Evolutionary conservation across 2,329 filamentous ascomycete species (phyloP).

Genomic region (Zymoseptoria ardabiliae): DNA sequence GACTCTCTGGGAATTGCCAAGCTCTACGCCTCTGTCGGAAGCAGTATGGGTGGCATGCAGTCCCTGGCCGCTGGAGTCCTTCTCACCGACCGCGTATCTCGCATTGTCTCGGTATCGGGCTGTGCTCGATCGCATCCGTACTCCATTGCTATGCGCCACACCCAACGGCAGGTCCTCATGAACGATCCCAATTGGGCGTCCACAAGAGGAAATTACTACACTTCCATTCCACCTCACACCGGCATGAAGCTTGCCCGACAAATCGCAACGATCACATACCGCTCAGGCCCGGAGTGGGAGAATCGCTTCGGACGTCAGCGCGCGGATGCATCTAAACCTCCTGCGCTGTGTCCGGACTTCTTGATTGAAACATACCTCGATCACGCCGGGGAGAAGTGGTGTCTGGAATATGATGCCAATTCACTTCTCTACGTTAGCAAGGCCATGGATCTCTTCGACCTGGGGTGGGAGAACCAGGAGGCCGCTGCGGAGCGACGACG

Average conservation of each 20-base stretch:
- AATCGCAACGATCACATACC: conserved; percentile 95
- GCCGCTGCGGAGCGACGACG: conserved; percentile 56
- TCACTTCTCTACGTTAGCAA: conserved; percentile 94
- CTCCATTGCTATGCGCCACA: conserved; percentile 97
- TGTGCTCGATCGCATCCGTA: conserved; percentile 94
- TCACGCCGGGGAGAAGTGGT: conserved; percentile 97
- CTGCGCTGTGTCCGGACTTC: conserved; percentile 93
- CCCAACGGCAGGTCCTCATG: conserved; percentile 95
- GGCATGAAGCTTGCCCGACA: conserved; percentile 98
- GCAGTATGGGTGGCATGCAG: conserved; percentile 98
- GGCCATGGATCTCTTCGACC: conserved; percentile 96
- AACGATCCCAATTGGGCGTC: conserved; percentile 87
- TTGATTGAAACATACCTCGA: conserved; percentile 97
- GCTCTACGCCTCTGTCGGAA: conserved; percentile 86
- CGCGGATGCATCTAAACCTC: conserved; percentile 77
- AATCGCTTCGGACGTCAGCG: conserved; percentile 81
- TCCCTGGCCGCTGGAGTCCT: conserved; percentile 79
- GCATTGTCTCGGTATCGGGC: conserved; percentile 82
- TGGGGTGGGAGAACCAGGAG: conserved; percentile 64
- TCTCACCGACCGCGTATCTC: conserved; percentile 72
- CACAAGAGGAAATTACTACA: conserved; percentile 81
- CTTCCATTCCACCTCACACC: conserved; percentile 76
- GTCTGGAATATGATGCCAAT: conserved; percentile 91
- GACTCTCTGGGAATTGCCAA: conserved; percentile 69
- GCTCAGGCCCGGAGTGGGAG: conserved; percentile 96